Base-by-base conservation (phyloP, 2,329 filamentous ascomycete genomes). In the Penicillium thymicola region DNA sequence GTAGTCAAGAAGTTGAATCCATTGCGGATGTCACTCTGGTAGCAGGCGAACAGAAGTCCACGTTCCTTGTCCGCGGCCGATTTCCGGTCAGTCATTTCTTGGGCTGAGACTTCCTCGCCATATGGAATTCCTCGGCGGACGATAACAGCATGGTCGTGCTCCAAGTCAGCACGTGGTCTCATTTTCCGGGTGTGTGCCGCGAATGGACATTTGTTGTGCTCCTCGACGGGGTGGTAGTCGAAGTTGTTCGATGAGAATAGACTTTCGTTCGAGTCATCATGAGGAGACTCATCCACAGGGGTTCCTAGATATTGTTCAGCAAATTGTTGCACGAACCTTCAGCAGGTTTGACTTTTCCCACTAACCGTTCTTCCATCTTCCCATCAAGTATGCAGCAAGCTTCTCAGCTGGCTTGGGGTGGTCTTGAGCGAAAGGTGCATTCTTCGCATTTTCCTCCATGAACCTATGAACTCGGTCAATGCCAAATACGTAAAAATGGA, bases 101-200 rank as follows among this genome's bases (percentile, higher is more conserved):
- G 64, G 1, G 63, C 57, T 7, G 67, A 65, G 5, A 77, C 67
- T 57, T 78, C 75, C 0, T 65, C 70, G 11, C 76, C 76, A 46
- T 75, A 80, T 4, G 74, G 69, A 38, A 81, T 79, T 2, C 78
- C 76, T 6, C 78, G 76, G 28, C 78, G 77, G 8, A 79, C 57
- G 18, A 80, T 77, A 9, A 75, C 72, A 37, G 51, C 62, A 14
- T 69, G 63, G 9, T 68, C 59, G 5, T 59, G 51, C 36, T 66
- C 60, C 0, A 71, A 55, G 53, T 79, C 76, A 10, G 65, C 68
- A 18, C 78, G 69, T 0, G 78, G 78, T 41, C 78, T 77, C 40
- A 74, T 78, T 68, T 81, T 80, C 41, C 78, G 78, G 28, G 76
- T 74, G 49, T 81, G 78, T 2, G 78, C 76, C 0, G 76, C 77